Percentiles rank a stretch among this genome's conserved stretches.
Evolutionary conservation across 495 filamentous ascomycete species (phyloP).

Genomic region (Aspergillus biplanus): DNA sequence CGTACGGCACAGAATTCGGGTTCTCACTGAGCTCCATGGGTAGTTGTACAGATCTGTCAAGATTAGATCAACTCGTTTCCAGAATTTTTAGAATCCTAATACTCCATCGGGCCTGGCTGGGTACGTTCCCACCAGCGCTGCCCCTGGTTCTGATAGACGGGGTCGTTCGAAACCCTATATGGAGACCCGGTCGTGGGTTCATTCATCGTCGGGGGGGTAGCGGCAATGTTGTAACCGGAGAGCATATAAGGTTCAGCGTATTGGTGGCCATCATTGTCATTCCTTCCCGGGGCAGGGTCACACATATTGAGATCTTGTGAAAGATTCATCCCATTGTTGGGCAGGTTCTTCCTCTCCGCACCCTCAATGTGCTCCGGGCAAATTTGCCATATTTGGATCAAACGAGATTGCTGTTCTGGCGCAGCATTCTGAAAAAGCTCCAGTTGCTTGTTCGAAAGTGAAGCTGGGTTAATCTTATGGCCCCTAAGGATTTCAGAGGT

Average conservation of each 20-base stretch:
- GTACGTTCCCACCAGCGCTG: conserved; percentile 54
- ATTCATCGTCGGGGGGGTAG: conserved; percentile 33
- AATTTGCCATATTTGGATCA: conserved; percentile 70
- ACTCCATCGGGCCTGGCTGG: conserved; percentile 53
- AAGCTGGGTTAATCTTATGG: conserved; percentile 57
- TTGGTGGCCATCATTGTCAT: conserved; percentile 35
- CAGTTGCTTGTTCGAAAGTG: conserved; percentile 60
- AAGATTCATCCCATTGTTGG: neutral
- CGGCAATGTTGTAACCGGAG: conserved; percentile 63
- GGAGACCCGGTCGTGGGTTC: conserved; percentile 44
- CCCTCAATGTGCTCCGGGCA: conserved; percentile 42
- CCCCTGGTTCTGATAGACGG: conserved; percentile 54
- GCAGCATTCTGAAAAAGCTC: conserved; percentile 64
- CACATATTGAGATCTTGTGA: conserved; percentile 51
- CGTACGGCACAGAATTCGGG: no score
- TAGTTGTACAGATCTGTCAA: no score
- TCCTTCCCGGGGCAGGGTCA: conserved; percentile 35
- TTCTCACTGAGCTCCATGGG: no score
- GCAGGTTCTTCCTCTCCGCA: neutral
- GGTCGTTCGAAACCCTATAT: conserved; percentile 63
- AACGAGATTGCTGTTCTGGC: conserved; percentile 56
- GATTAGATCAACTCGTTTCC: no score
- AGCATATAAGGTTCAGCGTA: conserved; percentile 71
- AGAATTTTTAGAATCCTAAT: conserved; percentile 46
- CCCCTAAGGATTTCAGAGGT: conserved; percentile 40